Percentiles rank a stretch among this genome's conserved stretches.
Conservation (phyloP, 2,329 filamentous ascomycete genomes). For the Ophiobolus disseminans region DNA sequence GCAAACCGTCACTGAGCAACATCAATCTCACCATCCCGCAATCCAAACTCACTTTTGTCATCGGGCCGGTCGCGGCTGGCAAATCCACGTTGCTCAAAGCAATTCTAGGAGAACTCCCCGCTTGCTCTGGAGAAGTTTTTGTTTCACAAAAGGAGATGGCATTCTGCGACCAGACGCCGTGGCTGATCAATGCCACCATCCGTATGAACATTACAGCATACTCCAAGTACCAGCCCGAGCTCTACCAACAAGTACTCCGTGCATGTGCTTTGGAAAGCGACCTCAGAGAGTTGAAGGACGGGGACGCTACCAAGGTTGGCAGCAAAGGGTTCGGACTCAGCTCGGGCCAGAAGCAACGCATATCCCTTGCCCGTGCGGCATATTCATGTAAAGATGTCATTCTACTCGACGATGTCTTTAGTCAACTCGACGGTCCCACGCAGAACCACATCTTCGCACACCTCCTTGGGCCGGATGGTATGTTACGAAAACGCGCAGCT, state of each 20-base stretch:
- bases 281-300: neutral
- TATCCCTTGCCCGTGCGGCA: neutral
- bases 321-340: neutral
- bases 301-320: neutral
- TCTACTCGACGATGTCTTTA: neutral
- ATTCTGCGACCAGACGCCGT: neutral
- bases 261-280: neutral
- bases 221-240: neutral
- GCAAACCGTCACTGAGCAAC: too few species aligned
- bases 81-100: slow-evolving; percentile 47
- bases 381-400: neutral
- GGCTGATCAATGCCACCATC: neutral
- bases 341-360: neutral
- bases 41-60: slow-evolving; percentile 32
- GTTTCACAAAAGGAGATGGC: neutral
- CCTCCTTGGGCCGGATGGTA: neutral
- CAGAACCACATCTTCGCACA: neutral
- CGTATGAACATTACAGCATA: neutral
- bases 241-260: neutral
- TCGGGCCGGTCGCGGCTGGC: slow-evolving; percentile 39
- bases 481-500: neutral
- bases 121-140: neutral
- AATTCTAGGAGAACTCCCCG: slow-evolving; percentile 37
- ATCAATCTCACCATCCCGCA: slow-evolving; percentile 17
- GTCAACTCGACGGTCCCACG: neutral